phyloP scores from a whole-genome alignment of 805 yeast genomes.

The Barnettozyma vustinii region DNA sequence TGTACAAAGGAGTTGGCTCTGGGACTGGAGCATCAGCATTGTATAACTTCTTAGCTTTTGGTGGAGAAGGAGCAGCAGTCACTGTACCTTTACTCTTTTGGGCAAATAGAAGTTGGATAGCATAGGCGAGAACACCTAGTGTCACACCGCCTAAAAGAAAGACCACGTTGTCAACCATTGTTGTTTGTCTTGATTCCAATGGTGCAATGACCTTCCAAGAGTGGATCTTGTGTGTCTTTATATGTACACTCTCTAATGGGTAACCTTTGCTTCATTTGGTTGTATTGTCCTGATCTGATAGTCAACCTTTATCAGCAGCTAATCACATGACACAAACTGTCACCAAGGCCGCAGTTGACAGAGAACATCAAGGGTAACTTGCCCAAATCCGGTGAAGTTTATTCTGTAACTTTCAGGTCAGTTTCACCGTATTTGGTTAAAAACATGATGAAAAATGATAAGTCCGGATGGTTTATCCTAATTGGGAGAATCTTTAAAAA shows the following conservation, averaged over 20 bases:
- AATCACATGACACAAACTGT: background rate
- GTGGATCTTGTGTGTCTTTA: background rate
- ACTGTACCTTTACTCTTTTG: conserved; percentile 5
- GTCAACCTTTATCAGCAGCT: background rate
- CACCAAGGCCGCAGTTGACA: background rate
- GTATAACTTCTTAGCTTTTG: conserved; percentile 10
- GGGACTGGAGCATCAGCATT: conserved; percentile 9
- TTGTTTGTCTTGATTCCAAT: background rate
- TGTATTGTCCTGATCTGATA: background rate
- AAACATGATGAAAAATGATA: background rate
- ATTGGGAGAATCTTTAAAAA: background rate
- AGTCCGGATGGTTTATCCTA: background rate
- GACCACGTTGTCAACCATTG: conserved; percentile 1
- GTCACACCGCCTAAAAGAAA: conserved; percentile 6
- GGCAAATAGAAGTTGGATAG: conserved; percentile 5
- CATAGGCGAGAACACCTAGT: conserved; percentile 2
- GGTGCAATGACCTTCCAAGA: background rate
- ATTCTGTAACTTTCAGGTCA: background rate
- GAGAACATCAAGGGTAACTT: background rate
- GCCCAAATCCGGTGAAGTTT: background rate
- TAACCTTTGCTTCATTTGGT: background rate
- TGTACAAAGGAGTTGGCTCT: conserved; percentile 49
- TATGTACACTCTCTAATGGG: background rate
- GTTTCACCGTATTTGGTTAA: background rate
- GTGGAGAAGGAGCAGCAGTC: background rate